Conservation (phyloP, 2,329 filamentous ascomycete species). For the Trichophyton benhamiae region DNA sequence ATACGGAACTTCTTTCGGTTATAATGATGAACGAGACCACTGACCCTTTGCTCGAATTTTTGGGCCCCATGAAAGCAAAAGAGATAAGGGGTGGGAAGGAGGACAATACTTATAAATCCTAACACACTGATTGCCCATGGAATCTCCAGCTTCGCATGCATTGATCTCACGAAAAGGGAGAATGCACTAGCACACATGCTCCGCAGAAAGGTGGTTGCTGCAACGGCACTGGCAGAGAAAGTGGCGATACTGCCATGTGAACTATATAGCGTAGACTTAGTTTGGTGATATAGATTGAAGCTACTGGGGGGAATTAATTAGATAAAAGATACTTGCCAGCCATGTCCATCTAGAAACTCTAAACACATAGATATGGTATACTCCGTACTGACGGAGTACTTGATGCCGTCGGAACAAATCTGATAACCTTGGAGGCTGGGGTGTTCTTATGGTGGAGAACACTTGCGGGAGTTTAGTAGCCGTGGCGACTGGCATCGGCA, state of each 20-base stretch:
- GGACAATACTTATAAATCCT: no score
- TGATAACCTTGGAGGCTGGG: background rate
- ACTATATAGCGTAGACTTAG: background rate
- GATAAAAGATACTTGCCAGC: background rate
- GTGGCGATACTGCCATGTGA: background rate
- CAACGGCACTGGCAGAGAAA: slow-evolving; percentile 28
- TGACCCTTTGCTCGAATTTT: no score
- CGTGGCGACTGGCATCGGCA: no score
- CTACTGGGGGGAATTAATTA: background rate
- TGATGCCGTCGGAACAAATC: no score
- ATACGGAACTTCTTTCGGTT: no score
- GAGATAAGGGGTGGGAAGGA: background rate
- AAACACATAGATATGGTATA: background rate
- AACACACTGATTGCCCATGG: slow-evolving; percentile 22
- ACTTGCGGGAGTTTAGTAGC: no score
- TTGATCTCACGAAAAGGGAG: slow-evolving; percentile 28
- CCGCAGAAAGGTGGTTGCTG: slow-evolving; percentile 23
- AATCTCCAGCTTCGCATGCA: slow-evolving; percentile 29
- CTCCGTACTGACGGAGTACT: no score
- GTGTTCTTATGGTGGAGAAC: background rate
- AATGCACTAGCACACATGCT: slow-evolving; percentile 1
- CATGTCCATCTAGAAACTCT: background rate
- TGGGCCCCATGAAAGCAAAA: no score
- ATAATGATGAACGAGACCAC: no score
- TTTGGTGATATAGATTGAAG: background rate